A percentile compares a stretch with the other conserved stretches of the same genome.
Evolutionary conservation across 768 basidiomycete species (phyloP).

Genomic region (Symmetrospora coprosmae): DNA sequence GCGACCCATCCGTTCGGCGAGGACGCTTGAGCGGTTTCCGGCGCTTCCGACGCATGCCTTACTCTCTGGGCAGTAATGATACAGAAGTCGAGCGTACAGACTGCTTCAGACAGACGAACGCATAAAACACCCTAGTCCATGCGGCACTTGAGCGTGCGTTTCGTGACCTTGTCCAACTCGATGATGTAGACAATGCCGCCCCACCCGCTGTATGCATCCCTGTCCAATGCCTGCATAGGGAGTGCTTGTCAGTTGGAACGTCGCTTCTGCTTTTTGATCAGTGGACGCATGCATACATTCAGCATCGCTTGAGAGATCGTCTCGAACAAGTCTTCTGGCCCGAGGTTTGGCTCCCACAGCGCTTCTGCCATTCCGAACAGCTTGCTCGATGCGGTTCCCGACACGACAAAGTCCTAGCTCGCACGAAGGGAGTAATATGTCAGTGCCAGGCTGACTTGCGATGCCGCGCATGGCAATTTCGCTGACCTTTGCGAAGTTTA

Average conservation of each 20-base stretch:
- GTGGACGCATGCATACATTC: slow-evolving; percentile 42
- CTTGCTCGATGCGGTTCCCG: slow-evolving; percentile 81
- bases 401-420: slow-evolving; percentile 76
- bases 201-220: slow-evolving; percentile 95
- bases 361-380: slow-evolving; percentile 95
- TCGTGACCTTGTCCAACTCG: slow-evolving; percentile 46
- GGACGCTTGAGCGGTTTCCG: too few species aligned
- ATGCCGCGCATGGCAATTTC: neutral
- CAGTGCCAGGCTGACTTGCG: neutral
- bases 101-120: too few species aligned
- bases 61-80: too few species aligned
- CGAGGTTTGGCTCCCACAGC: slow-evolving; percentile 93
- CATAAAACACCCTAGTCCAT: slow-evolving; percentile 88
- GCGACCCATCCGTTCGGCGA: too few species aligned
- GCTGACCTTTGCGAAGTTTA: slow-evolving; percentile 63
- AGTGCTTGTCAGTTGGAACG: neutral
- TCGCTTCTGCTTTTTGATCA: neutral
- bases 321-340: slow-evolving; percentile 92
- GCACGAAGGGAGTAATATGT: neutral
- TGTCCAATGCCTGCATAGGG: slow-evolving; percentile 53
- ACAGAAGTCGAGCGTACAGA: too few species aligned
- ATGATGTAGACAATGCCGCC: slow-evolving; percentile 89
- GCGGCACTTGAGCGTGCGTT: slow-evolving; percentile 72
- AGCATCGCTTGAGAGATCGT: slow-evolving; percentile 91
- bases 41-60: too few species aligned